Evolutionary conservation across 805 yeast species (phyloP), one percentile per base, ranked within the genome.

Genomic region (Hemisphaericaspora nanyangensis): DNA sequence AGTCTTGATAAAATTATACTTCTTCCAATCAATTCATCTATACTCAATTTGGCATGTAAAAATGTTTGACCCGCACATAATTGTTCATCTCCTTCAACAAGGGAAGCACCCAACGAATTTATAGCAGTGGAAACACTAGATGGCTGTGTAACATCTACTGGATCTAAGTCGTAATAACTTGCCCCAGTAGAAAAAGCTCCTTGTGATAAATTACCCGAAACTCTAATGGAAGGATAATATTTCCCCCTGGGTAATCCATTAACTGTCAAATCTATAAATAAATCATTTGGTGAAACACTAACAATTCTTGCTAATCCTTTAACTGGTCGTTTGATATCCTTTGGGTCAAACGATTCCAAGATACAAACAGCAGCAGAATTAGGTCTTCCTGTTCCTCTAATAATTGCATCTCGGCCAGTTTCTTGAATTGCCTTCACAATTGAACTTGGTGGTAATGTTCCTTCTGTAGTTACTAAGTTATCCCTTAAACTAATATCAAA

Each of bases 291-390:
- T 22, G 72, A 66, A 5, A 82, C 80, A 31, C 83, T 73, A 12
- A 90, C 95, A 39, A 90, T 79, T 47, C 98, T 72, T 1, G 90
- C 95, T 30, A 90, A 70, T 0, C 98, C 98, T 52, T 84, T 80
- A 17, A 91, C 95, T 0, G 90, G 85, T 29, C 70, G 68, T 11
- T 56, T 56, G 17, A 42, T 45, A 46, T 74, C 76, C 19, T 61
- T 63, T 2, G 65, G 63, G 35, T 69, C 77, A 50, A 82, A 84
- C 15, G 84, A 74, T 56, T 91, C 98, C 40, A 90, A 62, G 34
- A 90, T 90, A 48, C 93, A 80, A 24, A 90, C 98, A 0, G 96
- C 96, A 0, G 97, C 95, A 15, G 85, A 75, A 57, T 90, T 82
- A 13, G 95, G 82, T 41, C 69, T 73, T 3, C 97, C 97, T 0